Conservation (phyloP, 2,329 filamentous ascomycete genomes). For the Cryphonectria naterciae region DNA sequence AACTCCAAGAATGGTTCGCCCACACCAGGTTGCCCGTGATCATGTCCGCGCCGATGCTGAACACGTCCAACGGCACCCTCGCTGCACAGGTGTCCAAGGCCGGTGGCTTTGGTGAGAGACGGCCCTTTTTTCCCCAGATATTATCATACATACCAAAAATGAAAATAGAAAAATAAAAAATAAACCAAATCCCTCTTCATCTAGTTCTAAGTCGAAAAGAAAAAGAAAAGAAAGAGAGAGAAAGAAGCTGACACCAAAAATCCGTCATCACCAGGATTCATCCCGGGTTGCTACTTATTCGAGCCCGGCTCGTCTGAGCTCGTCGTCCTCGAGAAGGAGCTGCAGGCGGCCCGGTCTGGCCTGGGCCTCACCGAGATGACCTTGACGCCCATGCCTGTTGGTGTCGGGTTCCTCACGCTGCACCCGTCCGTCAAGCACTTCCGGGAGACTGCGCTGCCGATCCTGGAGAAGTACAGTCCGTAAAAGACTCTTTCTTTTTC, state of each 20-base stretch:
- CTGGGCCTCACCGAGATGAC: slow-evolving; percentile 35
- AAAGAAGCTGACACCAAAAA: slow-evolving; percentile 8
- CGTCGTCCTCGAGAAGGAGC: slow-evolving; percentile 38
- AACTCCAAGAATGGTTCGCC: slow-evolving; percentile 40
- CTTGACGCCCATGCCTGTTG: slow-evolving; percentile 50
- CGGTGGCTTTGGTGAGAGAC: slow-evolving; percentile 43
- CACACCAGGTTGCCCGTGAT: slow-evolving; percentile 43
- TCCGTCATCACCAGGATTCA: slow-evolving; percentile 35
- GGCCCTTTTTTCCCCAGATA: background rate
- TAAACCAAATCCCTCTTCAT: too few relatives aligned
- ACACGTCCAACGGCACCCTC: slow-evolving; percentile 42
- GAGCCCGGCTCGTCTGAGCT: slow-evolving; percentile 37
- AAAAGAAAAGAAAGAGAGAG: background rate
- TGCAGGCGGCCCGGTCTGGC: slow-evolving; percentile 34
- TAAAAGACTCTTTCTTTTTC: background rate
- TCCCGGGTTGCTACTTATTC: slow-evolving; percentile 41
- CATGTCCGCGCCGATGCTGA: slow-evolving; percentile 48
- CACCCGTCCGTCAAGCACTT: slow-evolving; percentile 47
- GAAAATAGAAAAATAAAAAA: too few relatives aligned
- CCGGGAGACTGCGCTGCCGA: slow-evolving; percentile 47
- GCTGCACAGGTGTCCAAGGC: slow-evolving; percentile 46
- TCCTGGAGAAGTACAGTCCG: slow-evolving; percentile 52
- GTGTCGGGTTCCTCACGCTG: slow-evolving; percentile 66
- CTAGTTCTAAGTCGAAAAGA: background rate
- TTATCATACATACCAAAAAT: too few relatives aligned